Conservation (phyloP, 441 rosid species). For the Gossypium gossypioides region DNA sequence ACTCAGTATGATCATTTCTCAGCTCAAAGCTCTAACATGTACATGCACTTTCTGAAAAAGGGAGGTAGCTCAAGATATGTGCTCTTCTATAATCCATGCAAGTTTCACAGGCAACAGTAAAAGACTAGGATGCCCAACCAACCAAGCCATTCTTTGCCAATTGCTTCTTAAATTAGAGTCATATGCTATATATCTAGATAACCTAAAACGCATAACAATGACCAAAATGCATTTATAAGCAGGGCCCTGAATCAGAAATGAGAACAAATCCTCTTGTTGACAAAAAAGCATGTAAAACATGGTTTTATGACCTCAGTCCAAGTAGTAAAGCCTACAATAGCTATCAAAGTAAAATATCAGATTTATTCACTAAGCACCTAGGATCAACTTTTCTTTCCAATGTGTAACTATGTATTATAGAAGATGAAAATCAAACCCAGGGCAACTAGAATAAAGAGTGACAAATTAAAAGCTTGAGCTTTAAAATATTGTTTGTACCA, state of each 20-base stretch:
- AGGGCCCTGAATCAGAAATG: background rate
- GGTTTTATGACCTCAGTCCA: background rate
- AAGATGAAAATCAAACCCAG: background rate
- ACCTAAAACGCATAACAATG: background rate
- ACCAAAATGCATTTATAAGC: background rate
- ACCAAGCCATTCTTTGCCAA: background rate
- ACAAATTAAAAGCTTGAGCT: background rate
- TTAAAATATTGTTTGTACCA: background rate
- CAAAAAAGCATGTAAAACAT: background rate
- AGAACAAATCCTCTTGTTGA: background rate
- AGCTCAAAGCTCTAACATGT: background rate
- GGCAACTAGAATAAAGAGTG: background rate
- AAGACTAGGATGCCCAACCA: background rate
- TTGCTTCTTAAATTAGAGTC: background rate
- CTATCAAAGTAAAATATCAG: background rate
- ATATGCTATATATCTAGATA: background rate
- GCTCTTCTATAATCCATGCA: background rate
- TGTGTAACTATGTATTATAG: background rate
- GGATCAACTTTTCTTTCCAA: background rate
- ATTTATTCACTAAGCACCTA: background rate
- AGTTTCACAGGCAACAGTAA: background rate
- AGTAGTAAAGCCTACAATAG: background rate
- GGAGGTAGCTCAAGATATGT: background rate
- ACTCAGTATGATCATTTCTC: background rate
- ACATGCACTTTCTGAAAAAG: background rate